phyloP scores from a whole-genome alignment of 1,284 basidiomycete species.

The Microbotryum saponariae region DNA sequence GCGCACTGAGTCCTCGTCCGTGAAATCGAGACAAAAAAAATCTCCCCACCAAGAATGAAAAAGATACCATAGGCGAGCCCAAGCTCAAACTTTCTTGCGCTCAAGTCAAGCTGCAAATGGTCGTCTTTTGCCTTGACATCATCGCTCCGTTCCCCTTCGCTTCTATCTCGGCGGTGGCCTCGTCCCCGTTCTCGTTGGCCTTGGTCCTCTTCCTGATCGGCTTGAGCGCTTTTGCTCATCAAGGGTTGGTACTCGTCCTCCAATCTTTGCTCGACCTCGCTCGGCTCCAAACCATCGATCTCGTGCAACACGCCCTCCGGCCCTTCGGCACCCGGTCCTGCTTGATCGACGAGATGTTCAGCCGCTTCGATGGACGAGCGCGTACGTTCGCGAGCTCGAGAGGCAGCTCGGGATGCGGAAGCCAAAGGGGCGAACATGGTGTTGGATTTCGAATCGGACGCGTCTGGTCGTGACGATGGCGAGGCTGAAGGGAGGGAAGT shows the following conservation, averaged over 20 bases:
- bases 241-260: slow-evolving; percentile 28
- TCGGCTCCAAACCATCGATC: slow-evolving; percentile 16
- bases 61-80: slow-evolving; percentile 23
- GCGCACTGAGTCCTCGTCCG: neutral
- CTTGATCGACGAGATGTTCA: slow-evolving; percentile 1
- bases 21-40: neutral
- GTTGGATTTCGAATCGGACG: neutral
- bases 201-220: neutral
- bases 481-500: too few relatives aligned
- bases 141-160: neutral
- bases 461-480: neutral
- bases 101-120: neutral
- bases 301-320: neutral
- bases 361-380: slow-evolving; percentile 6
- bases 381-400: slow-evolving; percentile 2
- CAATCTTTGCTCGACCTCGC: slow-evolving; percentile 15
- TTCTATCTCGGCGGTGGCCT: too few relatives aligned
- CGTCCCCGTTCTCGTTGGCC: neutral
- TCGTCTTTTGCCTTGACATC: neutral
- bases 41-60: slow-evolving; percentile 18
- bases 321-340: slow-evolving; percentile 2
- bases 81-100: slow-evolving; percentile 18
- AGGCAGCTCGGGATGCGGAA: slow-evolving; percentile 2
- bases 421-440: slow-evolving; percentile 3
- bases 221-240: slow-evolving; percentile 15